A percentile compares a stretch with the other conserved stretches of the same genome.
Conservation (phyloP, 2,329 filamentous ascomycete genomes). For the Cercospora citrullina region DNA sequence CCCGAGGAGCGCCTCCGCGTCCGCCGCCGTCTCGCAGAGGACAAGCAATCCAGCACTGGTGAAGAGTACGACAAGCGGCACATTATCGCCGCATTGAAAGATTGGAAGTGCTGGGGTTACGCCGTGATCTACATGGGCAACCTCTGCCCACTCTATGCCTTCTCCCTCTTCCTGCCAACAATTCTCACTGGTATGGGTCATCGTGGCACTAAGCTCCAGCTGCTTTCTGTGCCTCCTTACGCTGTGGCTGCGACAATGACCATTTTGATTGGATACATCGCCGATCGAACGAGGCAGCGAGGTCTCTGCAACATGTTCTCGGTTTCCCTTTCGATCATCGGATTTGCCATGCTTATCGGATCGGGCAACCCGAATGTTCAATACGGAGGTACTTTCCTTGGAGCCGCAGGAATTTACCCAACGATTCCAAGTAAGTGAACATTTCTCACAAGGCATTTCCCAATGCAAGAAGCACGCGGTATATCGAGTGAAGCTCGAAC, state of each 20-base stretch:
- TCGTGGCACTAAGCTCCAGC: conserved; percentile 62
- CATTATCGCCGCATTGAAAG: conserved; percentile 53
- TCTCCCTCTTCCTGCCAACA: conserved; percentile 38
- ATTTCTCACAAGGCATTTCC: background rate
- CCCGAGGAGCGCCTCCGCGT: conserved; percentile 39
- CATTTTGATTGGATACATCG: conserved; percentile 68
- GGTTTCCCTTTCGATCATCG: conserved; percentile 68
- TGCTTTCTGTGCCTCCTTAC: conserved; percentile 75
- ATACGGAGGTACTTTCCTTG: conserved; percentile 69
- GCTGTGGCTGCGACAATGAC: conserved; percentile 69
- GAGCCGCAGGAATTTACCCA: conserved; percentile 84
- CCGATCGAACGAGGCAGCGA: conserved; percentile 70
- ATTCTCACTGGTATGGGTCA: conserved; percentile 49
- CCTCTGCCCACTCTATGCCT: conserved; percentile 34
- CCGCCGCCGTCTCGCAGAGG: conserved; percentile 30
- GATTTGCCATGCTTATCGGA: conserved; percentile 76
- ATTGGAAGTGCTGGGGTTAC: conserved; percentile 79
- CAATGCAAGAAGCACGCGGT: too few relatives aligned
- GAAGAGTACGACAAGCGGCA: conserved; percentile 34
- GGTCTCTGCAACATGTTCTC: conserved; percentile 77
- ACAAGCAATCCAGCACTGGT: conserved; percentile 31
- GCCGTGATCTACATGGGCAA: conserved; percentile 58
- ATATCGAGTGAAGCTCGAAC: background rate
- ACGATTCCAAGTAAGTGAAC: conserved; percentile 61
- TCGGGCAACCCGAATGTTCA: conserved; percentile 65